A percentile compares a stretch with the other conserved stretches of the same genome.
Evolutionary conservation across 2,329 filamentous ascomycete species (phyloP).

Genomic region (Cladosporium sp.): DNA sequence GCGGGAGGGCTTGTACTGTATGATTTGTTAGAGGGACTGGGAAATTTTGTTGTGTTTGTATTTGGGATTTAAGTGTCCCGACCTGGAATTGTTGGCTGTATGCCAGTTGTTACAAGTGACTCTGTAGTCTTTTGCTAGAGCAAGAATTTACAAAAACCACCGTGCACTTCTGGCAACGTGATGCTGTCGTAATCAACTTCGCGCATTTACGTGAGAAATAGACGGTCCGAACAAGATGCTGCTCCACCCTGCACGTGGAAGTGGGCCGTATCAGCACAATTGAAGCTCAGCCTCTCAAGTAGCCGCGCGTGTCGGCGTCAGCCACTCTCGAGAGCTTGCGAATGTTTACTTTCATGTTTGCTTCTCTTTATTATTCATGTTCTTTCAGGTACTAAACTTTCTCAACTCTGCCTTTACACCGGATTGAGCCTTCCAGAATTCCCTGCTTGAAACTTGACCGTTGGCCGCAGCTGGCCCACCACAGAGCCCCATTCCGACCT

Average conservation of each 20-base stretch:
- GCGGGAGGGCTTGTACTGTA: background rate
- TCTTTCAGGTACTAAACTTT: background rate
- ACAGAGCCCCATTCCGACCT: background rate
- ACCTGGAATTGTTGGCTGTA: background rate
- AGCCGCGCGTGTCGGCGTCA: background rate
- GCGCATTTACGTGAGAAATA: background rate
- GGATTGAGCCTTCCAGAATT: background rate
- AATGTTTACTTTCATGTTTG: background rate
- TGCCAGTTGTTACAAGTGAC: background rate
- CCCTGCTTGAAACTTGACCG: background rate
- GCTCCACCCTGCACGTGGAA: background rate
- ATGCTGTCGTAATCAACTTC: background rate
- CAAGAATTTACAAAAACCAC: background rate
- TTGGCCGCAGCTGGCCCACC: background rate
- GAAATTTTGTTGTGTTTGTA: slow-evolving; percentile 6
- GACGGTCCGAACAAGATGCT: background rate
- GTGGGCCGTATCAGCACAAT: background rate
- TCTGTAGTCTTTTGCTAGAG: background rate
- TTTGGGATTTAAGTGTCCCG: background rate
- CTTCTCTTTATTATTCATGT: background rate
- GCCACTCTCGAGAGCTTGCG: background rate
- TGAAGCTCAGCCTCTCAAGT: background rate
- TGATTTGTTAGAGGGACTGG: background rate
- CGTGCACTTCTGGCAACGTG: background rate
- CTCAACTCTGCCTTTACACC: background rate